These are phyloP conservation scores for Phialophora tarda DNA, from an alignment of 2,329 filamentous ascomycete genomes.

Conservation along the genomic window DNA sequence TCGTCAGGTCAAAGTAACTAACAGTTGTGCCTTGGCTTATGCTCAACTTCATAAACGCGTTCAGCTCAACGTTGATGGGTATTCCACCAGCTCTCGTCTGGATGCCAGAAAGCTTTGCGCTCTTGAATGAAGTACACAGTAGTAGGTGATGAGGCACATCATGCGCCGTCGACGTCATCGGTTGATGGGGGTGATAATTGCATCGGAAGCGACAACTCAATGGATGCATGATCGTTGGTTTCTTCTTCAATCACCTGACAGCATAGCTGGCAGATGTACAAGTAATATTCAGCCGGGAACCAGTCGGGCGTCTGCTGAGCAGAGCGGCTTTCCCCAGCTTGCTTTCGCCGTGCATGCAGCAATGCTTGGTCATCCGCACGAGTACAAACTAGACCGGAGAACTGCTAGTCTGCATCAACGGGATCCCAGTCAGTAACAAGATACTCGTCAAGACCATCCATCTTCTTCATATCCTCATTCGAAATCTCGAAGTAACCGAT, in stretches of 20 bases:
- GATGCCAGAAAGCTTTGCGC: background rate
- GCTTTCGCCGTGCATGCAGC: background rate
- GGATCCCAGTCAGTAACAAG: slow-evolving; percentile 70
- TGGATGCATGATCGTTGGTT: background rate
- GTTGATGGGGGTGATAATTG: slow-evolving; percentile 2
- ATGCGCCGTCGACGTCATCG: slow-evolving; percentile 14
- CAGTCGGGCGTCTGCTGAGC: slow-evolving; percentile 6
- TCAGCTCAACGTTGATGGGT: too few relatives aligned
- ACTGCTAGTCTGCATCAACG: slow-evolving; percentile 33
- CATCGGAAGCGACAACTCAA: background rate
- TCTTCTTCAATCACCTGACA: background rate
- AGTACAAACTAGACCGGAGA: background rate
- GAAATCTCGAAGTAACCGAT: slow-evolving; percentile 53
- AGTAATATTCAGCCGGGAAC: background rate
- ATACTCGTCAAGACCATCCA: slow-evolving; percentile 73
- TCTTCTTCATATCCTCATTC: slow-evolving; percentile 45
- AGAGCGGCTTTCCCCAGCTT: background rate
- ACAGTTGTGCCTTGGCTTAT: too few relatives aligned
- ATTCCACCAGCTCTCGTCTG: too few relatives aligned
- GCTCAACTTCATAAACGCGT: too few relatives aligned
- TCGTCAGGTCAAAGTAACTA: background rate
- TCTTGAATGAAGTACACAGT: background rate
- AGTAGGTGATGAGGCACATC: background rate
- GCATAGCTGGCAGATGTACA: slow-evolving; percentile 1
- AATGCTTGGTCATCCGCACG: slow-evolving; percentile 15